These are phyloP conservation scores for Cladorrhinum sp. DNA, from an alignment of 2,329 filamentous ascomycete species.

Conservation along the genomic window DNA sequence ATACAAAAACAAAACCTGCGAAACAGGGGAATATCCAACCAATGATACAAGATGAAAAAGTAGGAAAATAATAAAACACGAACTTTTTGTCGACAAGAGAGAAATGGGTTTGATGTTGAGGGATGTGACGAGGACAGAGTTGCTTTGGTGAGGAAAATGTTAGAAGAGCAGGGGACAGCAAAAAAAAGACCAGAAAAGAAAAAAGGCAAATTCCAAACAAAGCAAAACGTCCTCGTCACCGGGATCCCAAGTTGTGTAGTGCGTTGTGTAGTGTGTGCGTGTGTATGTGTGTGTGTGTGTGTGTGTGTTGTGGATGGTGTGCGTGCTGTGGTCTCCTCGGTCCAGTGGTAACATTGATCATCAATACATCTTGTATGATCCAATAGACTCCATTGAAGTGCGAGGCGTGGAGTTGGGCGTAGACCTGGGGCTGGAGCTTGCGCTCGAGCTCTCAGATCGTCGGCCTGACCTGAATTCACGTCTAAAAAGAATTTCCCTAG, in stretches of 20 bases:
- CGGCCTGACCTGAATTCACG: conserved; percentile 2
- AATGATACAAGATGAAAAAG: not conserved
- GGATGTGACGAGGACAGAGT: not conserved
- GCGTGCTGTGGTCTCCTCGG: not conserved
- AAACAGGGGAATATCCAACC: not conserved
- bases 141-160: not conserved
- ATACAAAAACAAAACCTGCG: not conserved
- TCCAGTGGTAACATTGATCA: not conserved
- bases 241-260: not conserved
- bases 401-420: not conserved
- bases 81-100: not conserved
- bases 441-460: not conserved
- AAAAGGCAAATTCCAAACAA: not conserved
- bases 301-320: not conserved
- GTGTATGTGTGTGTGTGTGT: no score
- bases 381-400: not conserved
- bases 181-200: not conserved
- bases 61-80: not conserved
- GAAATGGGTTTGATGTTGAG: not conserved
- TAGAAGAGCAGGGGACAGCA: not conserved
- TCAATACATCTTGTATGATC: not conserved
- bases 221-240: not conserved
- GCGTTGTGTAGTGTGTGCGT: not conserved
- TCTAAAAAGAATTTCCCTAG: conserved; percentile 13
- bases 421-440: conserved; percentile 3